Conservation (phyloP, 768 basidiomycete genomes). For the Glaciozyma martinii region DNA sequence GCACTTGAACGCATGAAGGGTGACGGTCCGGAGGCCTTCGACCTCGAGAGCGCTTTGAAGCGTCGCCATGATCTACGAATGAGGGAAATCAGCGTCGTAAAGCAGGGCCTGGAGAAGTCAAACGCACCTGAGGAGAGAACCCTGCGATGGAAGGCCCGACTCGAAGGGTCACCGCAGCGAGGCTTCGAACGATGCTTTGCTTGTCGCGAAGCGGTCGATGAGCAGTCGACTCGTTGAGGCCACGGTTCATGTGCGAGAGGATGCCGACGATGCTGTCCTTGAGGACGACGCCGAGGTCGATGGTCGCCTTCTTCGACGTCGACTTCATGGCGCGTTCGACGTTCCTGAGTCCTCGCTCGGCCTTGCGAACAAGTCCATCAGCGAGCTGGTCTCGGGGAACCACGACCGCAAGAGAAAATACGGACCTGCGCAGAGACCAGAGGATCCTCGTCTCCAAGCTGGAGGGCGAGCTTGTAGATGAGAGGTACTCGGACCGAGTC, state of each 20-base stretch:
- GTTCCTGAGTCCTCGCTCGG: slow-evolving; percentile 30
- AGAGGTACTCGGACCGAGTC: slow-evolving; percentile 53
- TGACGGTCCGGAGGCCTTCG: slow-evolving; percentile 64
- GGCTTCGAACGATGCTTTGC: slow-evolving; percentile 64
- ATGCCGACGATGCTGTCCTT: slow-evolving; percentile 72
- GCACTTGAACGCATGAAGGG: slow-evolving; percentile 66
- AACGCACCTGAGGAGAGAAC: slow-evolving; percentile 74
- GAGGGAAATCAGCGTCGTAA: background rate
- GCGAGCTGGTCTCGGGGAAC: background rate
- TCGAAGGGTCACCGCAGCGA: slow-evolving; percentile 60
- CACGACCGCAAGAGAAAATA: background rate
- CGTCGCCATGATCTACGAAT: slow-evolving; percentile 81
- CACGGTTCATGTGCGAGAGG: slow-evolving; percentile 73
- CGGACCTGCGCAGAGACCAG: slow-evolving; percentile 47
- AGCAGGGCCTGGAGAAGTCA: background rate
- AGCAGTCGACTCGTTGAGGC: slow-evolving; percentile 72
- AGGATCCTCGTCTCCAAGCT: slow-evolving; percentile 61
- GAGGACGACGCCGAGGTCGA: slow-evolving; percentile 51
- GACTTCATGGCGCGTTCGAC: slow-evolving; percentile 37
- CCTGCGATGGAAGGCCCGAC: slow-evolving; percentile 64
- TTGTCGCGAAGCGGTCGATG: slow-evolving; percentile 63
- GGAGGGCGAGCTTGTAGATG: slow-evolving; percentile 64
- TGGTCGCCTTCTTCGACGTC: background rate
- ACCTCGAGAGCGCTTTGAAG: slow-evolving; percentile 79
- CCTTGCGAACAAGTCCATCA: too few relatives aligned